A percentile compares a stretch with the other conserved stretches of the same genome.
Evolutionary conservation across 495 filamentous ascomycete species (phyloP).

Genomic region (Aspergillus asperescens): DNA sequence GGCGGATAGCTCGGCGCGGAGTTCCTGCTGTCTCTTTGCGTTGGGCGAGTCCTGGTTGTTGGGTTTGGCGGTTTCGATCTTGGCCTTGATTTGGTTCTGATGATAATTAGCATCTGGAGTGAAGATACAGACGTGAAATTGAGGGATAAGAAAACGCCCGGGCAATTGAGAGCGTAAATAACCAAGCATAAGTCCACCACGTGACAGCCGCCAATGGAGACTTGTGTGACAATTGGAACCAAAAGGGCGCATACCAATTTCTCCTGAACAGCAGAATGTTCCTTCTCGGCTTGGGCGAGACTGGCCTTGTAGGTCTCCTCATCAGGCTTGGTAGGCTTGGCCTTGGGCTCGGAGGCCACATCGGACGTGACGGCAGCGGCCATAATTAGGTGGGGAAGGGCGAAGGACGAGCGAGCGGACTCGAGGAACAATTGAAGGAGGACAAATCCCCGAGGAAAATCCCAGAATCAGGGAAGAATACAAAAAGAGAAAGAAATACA

Average conservation of each 20-base stretch:
- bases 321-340: constrained; percentile 51
- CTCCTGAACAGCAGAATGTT: constrained; percentile 64
- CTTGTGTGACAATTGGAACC: neutral
- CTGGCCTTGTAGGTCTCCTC: constrained; percentile 54
- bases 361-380: constrained; percentile 35
- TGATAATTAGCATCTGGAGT: constrained; percentile 6
- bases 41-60: constrained; percentile 69
- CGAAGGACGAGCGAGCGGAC: constrained; percentile 12
- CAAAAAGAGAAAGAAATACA: neutral
- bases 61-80: constrained; percentile 71
- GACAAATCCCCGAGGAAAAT: neutral
- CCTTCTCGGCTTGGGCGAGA: constrained; percentile 75
- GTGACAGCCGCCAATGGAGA: neutral
- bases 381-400: constrained; percentile 23
- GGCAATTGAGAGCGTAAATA: neutral
- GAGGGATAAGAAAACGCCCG: no score
- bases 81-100: constrained; percentile 78
- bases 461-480: neutral
- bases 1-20: constrained; percentile 60
- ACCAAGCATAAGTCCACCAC: neutral
- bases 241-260: constrained; percentile 61
- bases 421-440: neutral
- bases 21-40: constrained; percentile 74
- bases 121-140: no score
- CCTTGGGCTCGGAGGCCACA: constrained; percentile 43